phyloP scores from a whole-genome alignment of 73 alveolate genomes.

The Paramecium biaurelia region DNA sequence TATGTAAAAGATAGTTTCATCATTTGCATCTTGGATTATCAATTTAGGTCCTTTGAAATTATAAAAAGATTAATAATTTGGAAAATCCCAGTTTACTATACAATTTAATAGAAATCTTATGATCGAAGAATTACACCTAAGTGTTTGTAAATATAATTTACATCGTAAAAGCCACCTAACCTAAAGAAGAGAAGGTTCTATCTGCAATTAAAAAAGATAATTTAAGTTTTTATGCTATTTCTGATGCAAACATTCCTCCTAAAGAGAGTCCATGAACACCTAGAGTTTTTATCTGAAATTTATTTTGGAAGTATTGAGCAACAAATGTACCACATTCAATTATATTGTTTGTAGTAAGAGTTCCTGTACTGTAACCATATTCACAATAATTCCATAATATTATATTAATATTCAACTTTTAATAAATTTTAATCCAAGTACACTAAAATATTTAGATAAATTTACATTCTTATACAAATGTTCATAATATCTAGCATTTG shows the following conservation, averaged over 20 bases:
- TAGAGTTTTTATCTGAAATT: slow-evolving; percentile 38
- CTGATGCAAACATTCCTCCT: slow-evolving; percentile 79
- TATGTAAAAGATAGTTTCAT: background rate
- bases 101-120: background rate
- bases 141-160: background rate
- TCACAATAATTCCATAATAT: slow-evolving; percentile 81
- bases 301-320: slow-evolving; percentile 61
- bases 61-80: background rate
- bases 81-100: background rate
- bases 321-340: slow-evolving; percentile 66
- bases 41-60: slow-evolving; percentile 9
- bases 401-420: slow-evolving; percentile 61
- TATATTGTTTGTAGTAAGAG: slow-evolving; percentile 56
- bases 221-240: slow-evolving; percentile 52
- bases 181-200: slow-evolving; percentile 39
- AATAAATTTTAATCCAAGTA: slow-evolving; percentile 69
- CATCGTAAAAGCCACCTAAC: background rate
- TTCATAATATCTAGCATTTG: slow-evolving; percentile 79
- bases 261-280: slow-evolving; percentile 76
- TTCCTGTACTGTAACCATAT: slow-evolving; percentile 79
- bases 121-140: background rate
- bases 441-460: slow-evolving; percentile 27
- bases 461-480: background rate
- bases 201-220: background rate
- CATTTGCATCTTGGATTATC: background rate